Percentiles rank a stretch among this genome's conserved stretches.
These are phyloP conservation scores for Auricularia auricula-judae DNA, from an alignment of 768 basidiomycete species.

Conservation along the genomic window DNA sequence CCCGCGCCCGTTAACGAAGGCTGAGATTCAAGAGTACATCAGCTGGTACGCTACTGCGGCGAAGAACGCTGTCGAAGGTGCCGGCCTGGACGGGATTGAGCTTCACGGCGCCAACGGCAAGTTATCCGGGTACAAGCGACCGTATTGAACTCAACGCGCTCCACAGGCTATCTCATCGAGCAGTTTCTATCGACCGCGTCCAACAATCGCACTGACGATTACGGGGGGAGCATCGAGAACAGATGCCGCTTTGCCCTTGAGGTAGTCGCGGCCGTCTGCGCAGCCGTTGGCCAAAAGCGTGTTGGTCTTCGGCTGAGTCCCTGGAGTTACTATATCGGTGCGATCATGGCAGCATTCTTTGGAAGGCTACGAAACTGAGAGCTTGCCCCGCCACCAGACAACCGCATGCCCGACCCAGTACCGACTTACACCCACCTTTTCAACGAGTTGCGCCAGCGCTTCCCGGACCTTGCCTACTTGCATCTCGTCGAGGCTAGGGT, in stretches of 20 bases:
- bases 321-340: too few species aligned
- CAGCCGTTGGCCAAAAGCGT: constrained; percentile 41
- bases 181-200: constrained; percentile 49
- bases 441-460: constrained; percentile 31
- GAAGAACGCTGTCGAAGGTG: constrained; percentile 33
- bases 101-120: constrained; percentile 10
- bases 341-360: too few species aligned
- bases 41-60: constrained; percentile 44
- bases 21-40: constrained; percentile 41
- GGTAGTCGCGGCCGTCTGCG: constrained; percentile 46
- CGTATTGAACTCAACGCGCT: background rate
- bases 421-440: constrained; percentile 43
- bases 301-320: constrained; percentile 48
- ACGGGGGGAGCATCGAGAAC: constrained; percentile 64
- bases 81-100: constrained; percentile 59
- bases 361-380: too few species aligned
- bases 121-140: background rate
- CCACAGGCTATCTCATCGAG: constrained; percentile 37
- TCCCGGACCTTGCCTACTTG: constrained; percentile 35
- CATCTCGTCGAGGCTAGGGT: constrained; percentile 33
- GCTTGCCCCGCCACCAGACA: background rate
- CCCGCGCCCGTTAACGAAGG: constrained; percentile 30
- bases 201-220: constrained; percentile 60
- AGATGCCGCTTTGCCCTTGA: constrained; percentile 52
- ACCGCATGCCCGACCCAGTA: constrained; percentile 38